Evolutionary conservation across 371 early-diverging fungal species (phyloP).

Genomic region (Actinomortierella ambigua): DNA sequence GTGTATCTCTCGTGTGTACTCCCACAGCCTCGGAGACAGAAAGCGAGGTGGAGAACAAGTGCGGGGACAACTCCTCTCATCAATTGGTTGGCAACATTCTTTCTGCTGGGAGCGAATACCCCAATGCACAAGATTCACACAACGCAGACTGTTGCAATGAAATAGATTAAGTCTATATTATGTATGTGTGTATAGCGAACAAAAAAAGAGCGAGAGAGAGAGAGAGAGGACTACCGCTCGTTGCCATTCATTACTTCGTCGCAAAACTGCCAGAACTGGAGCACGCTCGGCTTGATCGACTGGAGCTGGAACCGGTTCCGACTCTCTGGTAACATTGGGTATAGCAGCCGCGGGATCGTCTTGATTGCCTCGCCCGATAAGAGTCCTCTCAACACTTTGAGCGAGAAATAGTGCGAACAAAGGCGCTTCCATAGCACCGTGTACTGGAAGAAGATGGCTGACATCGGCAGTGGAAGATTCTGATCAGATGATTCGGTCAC

Average conservation of each 20-base stretch:
- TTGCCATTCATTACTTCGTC: constrained; percentile 10
- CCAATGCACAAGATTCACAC: too few relatives aligned
- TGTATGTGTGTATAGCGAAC: too few relatives aligned
- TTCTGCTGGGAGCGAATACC: too few relatives aligned
- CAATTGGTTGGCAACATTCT: too few relatives aligned
- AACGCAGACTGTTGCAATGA: too few relatives aligned
- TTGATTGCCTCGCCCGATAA: constrained; percentile 66
- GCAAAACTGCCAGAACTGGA: constrained; percentile 35
- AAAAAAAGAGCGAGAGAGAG: too few relatives aligned
- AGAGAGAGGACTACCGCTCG: too few relatives aligned
- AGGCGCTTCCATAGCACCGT: constrained; percentile 64
- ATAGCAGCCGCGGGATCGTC: constrained; percentile 63
- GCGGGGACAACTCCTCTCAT: too few relatives aligned
- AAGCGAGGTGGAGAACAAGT: too few relatives aligned
- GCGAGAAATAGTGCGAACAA: constrained; percentile 64
- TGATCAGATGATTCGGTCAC: constrained; percentile 7
- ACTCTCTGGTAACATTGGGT: constrained; percentile 65
- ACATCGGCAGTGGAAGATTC: constrained; percentile 63
- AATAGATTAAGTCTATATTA: too few relatives aligned
- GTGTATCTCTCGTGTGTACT: too few relatives aligned
- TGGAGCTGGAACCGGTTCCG: constrained; percentile 33
- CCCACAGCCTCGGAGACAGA: too few relatives aligned
- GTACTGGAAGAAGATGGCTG: constrained; percentile 68
- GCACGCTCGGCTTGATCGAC: constrained; percentile 24
- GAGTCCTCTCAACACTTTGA: constrained; percentile 59